Base-by-base conservation (phyloP, 2,329 filamentous ascomycete genomes). In the Trichoderma pleuroti region DNA sequence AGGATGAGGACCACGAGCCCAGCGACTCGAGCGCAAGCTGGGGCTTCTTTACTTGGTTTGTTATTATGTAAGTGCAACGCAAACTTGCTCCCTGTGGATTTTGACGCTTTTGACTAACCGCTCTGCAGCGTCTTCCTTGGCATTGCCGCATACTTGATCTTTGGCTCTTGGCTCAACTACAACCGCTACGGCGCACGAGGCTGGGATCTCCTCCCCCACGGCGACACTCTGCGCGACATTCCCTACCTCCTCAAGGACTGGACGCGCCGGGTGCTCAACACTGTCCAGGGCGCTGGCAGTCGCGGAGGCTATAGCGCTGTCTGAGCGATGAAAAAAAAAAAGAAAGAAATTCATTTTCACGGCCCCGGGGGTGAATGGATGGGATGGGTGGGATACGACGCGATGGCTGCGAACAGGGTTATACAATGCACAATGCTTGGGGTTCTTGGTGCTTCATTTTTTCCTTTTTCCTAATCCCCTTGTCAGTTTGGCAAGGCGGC, bases 151-250 rank as follows among this genome's bases (percentile, higher is more conserved):
- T 99, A 98, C 83, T 90, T 99, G 74, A 97, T 98, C 80, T 98
- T 98, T 78, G 94, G 95, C 74, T 97, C 94, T 24, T 99, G 96
- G 96, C 90, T 98, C 80, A 98, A 98, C 85, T 98, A 98, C 86
- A 98, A 94, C 84, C 92, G 94, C 73, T 97, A 97, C 81, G 95
- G 95, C 61, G 94, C 95, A 66, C 88, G 95, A 57, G 96, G 96
- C 70, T 98, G 94, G 94, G 96, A 98, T 77, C 86, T 98, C 21
- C 85, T 98, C 21, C 96, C 96, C 16, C 95, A 98, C 79, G 92
- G 92, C 74, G 96, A 99, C 80, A 92, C 93, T 0, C 92, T 98
- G 76, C 91, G 95, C 74, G 96, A 99, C 78, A 83, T 98, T 24
- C 96, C 96, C 4, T 98, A 98, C 79, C 86, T 98, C 68, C 82